Evolutionary conservation across 2,329 filamentous ascomycete species (phyloP), one percentile per base, ranked within the genome.

Genomic region (Chrysosporium queenslandicum): DNA sequence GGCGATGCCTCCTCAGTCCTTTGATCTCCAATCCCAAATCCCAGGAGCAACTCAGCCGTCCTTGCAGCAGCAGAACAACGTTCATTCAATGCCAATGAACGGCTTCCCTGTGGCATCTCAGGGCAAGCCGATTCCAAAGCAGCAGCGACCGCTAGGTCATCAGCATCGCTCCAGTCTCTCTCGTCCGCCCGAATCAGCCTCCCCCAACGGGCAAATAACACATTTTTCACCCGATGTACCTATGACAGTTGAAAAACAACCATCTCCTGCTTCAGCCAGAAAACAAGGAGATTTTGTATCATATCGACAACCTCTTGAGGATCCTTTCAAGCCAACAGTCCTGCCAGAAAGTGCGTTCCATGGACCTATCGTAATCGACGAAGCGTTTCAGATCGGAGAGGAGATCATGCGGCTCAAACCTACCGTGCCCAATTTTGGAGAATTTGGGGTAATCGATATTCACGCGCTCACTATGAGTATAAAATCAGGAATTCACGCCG

Each of bases 391-490:
- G 46, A 67, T 89, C 46, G 83, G 85, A 4, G 74, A 77, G 30
- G 81, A 87, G 43, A 75, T 95, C 34, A 73, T 81, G 46, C 75
- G 77, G 41, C 75, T 81, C 61, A 86, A 83, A 61, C 88, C 90
- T 0, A 84, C 86, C 53, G 76, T 89, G 34, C 91, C 92, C 0
- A 73, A 76, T 2, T 76, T 89, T 16, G 73, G 78, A 20, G 90
- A 97, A 60, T 76, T 97, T 49, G 92, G 91, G 7, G 78, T 88
- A 18, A 86, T 97, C 57, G 91, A 98, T 63, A 84, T 97, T 25
- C 85, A 90, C 59, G 89, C 91, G 18, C 76, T 98, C 37, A 95
- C 85, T 0, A 85, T 89, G 74, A 89, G 88, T 62, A 73, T 98
- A 34, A 89, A 95, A 64, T 94, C 86, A 51, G 91, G 91, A 0